Percentiles rank a stretch among this genome's conserved stretches.
Conservation (phyloP, 139 green algal genomes). For the Tetraselmis chui region DNA sequence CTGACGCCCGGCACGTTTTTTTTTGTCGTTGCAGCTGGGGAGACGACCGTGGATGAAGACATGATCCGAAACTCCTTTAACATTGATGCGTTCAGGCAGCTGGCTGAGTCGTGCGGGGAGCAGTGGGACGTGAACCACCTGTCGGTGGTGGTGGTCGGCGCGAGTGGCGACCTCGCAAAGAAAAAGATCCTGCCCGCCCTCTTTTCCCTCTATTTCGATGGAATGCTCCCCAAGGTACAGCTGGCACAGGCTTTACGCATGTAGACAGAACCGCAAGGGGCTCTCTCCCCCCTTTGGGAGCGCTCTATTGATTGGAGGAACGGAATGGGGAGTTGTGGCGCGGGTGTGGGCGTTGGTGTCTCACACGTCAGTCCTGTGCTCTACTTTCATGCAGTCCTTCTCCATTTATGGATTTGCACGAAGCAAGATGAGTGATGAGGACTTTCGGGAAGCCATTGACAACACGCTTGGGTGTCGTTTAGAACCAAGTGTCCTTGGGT, state of each 20-base stretch:
- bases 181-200: constrained; percentile 99
- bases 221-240: constrained; percentile 69
- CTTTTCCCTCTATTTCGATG: constrained; percentile 92
- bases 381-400: constrained; percentile 78
- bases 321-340: too few species aligned
- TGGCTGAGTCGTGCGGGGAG: constrained; percentile 8
- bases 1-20: too few species aligned
- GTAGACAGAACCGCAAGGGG: background rate
- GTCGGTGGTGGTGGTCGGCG: constrained; percentile 87
- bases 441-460: constrained; percentile 80
- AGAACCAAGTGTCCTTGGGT: constrained; percentile 24
- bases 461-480: constrained; percentile 77
- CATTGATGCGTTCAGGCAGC: background rate
- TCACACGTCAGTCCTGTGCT: too few species aligned
- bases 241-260: too few species aligned
- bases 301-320: too few species aligned
- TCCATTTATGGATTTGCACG: constrained; percentile 88
- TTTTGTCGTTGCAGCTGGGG: too few species aligned
- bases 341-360: too few species aligned
- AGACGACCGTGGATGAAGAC: background rate
- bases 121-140: constrained; percentile 47
- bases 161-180: constrained; percentile 91
- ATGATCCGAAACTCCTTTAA: background rate
- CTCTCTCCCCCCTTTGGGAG: too few species aligned
- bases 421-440: constrained; percentile 78